phyloP scores from a whole-genome alignment of 176 grass and related monocot genomes.

The Metroxylon sagu region DNA sequence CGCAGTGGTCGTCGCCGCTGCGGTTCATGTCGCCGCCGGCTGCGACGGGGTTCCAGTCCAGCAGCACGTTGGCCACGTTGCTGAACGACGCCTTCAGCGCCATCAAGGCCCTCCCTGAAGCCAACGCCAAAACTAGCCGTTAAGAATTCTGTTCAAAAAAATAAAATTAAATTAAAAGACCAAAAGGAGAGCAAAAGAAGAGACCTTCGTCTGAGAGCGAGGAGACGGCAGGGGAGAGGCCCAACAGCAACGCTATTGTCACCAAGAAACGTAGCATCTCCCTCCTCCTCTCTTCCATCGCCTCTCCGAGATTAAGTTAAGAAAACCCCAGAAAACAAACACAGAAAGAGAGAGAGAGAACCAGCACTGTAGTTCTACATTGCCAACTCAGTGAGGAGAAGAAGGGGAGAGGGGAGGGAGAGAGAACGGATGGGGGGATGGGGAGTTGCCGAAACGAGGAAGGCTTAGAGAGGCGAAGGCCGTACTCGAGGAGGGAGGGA shows the following conservation, averaged over 20 bases:
- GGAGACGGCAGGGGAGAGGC: background rate
- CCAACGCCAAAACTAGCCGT: constrained; percentile 1
- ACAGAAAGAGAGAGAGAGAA: background rate
- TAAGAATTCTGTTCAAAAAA: background rate
- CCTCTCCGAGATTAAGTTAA: no score
- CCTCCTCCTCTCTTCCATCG: background rate
- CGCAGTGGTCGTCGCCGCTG: constrained; percentile 59
- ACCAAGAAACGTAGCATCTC: background rate
- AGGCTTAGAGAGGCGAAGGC: background rate
- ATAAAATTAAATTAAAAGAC: background rate
- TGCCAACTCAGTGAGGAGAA: background rate
- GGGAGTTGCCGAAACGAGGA: background rate
- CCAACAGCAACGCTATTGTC: background rate
- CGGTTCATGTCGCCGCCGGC: background rate
- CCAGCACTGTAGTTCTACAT: no score
- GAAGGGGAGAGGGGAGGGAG: constrained; percentile 3
- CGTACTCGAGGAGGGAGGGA: background rate
- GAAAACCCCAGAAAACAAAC: no score
- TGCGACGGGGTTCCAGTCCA: constrained; percentile 49
- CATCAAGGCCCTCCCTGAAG: constrained; percentile 41
- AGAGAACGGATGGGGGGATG: constrained; percentile 10
- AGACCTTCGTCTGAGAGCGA: constrained; percentile 36
- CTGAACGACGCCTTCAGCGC: constrained; percentile 68
- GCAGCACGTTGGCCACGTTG: constrained; percentile 62
- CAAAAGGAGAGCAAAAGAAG: background rate